These are phyloP conservation scores for Silene uniflora DNA, from an alignment of 148 eudicot species.

Conservation along the genomic window DNA sequence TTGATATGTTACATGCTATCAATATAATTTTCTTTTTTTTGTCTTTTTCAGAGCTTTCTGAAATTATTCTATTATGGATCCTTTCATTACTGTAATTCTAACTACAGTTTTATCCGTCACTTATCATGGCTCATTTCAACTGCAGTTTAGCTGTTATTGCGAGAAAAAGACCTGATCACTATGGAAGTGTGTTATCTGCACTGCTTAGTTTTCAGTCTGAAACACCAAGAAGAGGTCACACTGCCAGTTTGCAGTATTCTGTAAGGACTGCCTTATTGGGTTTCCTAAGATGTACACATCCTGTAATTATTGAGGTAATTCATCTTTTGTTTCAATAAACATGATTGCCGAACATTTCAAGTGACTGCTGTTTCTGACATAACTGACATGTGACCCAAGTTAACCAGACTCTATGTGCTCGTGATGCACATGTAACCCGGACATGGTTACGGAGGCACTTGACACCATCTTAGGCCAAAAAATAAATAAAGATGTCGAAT, in stretches of 20 bases:
- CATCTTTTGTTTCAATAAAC: neutral
- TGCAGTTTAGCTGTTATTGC: conserved; percentile 85
- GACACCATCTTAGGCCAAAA: neutral
- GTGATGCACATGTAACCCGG: neutral
- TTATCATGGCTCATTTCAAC: conserved; percentile 21
- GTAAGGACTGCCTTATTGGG: conserved; percentile 84
- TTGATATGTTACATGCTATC: neutral
- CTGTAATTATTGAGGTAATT: conserved; percentile 63
- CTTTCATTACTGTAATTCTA: neutral
- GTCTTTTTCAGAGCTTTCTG: neutral
- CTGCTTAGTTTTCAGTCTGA: conserved; percentile 73
- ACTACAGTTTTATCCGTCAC: conserved; percentile 12
- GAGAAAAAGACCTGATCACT: conserved; percentile 67
- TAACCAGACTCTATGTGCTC: neutral
- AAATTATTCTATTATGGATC: neutral
- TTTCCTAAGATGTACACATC: conserved; percentile 77
- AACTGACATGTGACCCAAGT: neutral
- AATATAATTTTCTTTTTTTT: neutral
- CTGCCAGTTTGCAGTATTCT: conserved; percentile 79
- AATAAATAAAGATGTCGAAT: no score
- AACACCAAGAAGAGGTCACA: conserved; percentile 53
- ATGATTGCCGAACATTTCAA: neutral
- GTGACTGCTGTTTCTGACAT: neutral
- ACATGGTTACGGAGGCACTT: neutral
- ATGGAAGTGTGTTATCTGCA: conserved; percentile 48